A percentile compares a stretch with the other conserved stretches of the same genome.
phyloP scores from a whole-genome alignment of 306 rosid species.

The Castanea crenata region DNA sequence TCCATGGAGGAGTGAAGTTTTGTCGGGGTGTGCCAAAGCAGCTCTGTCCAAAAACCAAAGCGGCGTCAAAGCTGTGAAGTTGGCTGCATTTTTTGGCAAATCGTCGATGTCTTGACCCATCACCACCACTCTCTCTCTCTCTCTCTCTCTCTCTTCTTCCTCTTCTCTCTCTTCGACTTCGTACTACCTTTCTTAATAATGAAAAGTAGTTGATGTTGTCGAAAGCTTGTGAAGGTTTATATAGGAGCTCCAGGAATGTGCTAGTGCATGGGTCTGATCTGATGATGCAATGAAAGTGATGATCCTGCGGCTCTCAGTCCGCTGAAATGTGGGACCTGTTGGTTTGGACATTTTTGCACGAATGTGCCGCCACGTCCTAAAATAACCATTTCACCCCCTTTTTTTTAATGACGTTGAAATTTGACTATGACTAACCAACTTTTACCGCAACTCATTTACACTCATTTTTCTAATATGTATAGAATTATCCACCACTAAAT shows the following conservation, averaged over 20 bases:
- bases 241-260: neutral
- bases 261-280: too few species aligned
- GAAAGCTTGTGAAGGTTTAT: neutral
- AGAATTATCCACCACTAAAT: too few species aligned
- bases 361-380: too few species aligned
- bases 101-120: slow-evolving; percentile 66
- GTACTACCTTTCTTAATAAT: too few species aligned
- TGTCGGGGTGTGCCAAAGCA: slow-evolving; percentile 70
- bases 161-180: neutral
- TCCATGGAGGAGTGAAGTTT: slow-evolving; percentile 71
- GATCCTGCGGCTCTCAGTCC: neutral
- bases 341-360: neutral
- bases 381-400: too few species aligned
- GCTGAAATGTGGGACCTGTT: neutral
- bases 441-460: too few species aligned
- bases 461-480: too few species aligned
- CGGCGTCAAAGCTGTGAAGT: slow-evolving; percentile 84
- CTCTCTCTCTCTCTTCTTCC: neutral
- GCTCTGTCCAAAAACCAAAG: slow-evolving; percentile 88
- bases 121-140: neutral
- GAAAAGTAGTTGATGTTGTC: neutral
- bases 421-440: too few species aligned
- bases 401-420: too few species aligned
- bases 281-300: too few species aligned
- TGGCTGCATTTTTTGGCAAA: slow-evolving; percentile 80